Evolutionary conservation across 768 basidiomycete species (phyloP).

Genomic region (Auricularia sp.): DNA sequence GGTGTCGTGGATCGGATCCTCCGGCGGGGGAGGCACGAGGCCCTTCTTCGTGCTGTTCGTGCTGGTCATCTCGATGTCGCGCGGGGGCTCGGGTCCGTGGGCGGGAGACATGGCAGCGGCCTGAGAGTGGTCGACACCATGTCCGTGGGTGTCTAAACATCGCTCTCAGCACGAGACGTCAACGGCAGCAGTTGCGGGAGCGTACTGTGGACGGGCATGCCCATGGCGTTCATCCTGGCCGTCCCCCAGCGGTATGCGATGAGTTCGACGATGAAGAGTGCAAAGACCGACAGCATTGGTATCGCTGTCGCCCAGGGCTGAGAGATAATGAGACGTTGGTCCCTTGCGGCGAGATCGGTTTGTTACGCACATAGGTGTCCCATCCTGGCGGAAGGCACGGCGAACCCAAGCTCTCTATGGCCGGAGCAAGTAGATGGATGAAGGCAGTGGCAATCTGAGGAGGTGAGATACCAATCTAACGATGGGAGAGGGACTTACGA

Average conservation of each 20-base stretch:
- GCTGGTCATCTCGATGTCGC: slow-evolving; percentile 2
- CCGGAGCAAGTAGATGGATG: slow-evolving; percentile 74
- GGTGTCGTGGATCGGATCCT: slow-evolving; percentile 13
- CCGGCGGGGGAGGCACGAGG: slow-evolving; percentile 8
- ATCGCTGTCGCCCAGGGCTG: slow-evolving; percentile 79
- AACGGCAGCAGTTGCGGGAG: slow-evolving; percentile 1
- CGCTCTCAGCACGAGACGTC: neutral
- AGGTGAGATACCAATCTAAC: slow-evolving; percentile 8
- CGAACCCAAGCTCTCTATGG: slow-evolving; percentile 56
- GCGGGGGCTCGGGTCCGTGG: slow-evolving; percentile 51
- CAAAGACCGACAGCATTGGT: slow-evolving; percentile 71
- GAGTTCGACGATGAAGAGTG: slow-evolving; percentile 77
- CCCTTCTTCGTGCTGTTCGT: slow-evolving; percentile 14
- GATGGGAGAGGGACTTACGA: slow-evolving; percentile 36
- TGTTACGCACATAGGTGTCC: slow-evolving; percentile 56
- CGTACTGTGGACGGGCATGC: slow-evolving; percentile 47
- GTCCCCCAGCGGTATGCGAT: slow-evolving; percentile 83
- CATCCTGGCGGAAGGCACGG: slow-evolving; percentile 63
- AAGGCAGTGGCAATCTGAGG: slow-evolving; percentile 79
- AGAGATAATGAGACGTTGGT: neutral
- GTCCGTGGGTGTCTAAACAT: slow-evolving; percentile 54
- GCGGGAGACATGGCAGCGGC: slow-evolving; percentile 27
- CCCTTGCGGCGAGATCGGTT: neutral
- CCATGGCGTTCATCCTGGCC: slow-evolving; percentile 54
- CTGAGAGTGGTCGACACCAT: slow-evolving; percentile 42